These are phyloP conservation scores for Aspergillus oerlinghausenensis DNA, from an alignment of 2,329 filamentous ascomycete genomes.

Conservation along the genomic window DNA sequence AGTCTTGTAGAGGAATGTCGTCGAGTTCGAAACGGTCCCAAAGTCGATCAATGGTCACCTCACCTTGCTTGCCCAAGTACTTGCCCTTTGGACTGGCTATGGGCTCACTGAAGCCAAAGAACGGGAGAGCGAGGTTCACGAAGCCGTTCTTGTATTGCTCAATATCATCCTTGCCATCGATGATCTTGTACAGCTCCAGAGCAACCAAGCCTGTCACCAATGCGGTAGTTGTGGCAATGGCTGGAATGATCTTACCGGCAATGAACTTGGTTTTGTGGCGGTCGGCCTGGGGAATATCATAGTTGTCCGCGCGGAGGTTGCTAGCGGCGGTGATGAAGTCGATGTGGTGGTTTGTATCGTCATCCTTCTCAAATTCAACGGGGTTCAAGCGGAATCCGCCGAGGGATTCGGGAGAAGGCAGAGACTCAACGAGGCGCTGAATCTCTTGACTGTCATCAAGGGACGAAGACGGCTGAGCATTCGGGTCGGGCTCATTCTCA, in stretches of 20 bases:
- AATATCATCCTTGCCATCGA: constrained; percentile 93
- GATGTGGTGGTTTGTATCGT: constrained; percentile 96
- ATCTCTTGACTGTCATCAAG: constrained; percentile 75
- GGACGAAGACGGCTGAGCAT: constrained; percentile 53
- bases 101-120: constrained; percentile 97
- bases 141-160: constrained; percentile 99
- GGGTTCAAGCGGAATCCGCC: constrained; percentile 84
- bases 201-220: constrained; percentile 90
- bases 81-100: constrained; percentile 89
- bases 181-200: constrained; percentile 90
- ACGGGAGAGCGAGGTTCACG: constrained; percentile 89
- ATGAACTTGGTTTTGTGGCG: constrained; percentile 99
- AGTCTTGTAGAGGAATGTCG: constrained; percentile 77
- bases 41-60: constrained; percentile 85
- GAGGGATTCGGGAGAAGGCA: constrained; percentile 75
- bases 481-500: constrained; percentile 92
- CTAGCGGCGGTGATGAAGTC: constrained; percentile 98
- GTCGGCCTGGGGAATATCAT: constrained; percentile 90
- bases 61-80: constrained; percentile 72
- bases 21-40: constrained; percentile 96
- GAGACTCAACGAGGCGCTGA: constrained; percentile 62
- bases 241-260: constrained; percentile 97
- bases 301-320: constrained; percentile 95
- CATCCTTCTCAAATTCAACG: constrained; percentile 98
- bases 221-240: constrained; percentile 95